These are phyloP conservation scores for Simmondsia chinensis DNA, from an alignment of 148 eudicot genomes.

Conservation along the genomic window DNA sequence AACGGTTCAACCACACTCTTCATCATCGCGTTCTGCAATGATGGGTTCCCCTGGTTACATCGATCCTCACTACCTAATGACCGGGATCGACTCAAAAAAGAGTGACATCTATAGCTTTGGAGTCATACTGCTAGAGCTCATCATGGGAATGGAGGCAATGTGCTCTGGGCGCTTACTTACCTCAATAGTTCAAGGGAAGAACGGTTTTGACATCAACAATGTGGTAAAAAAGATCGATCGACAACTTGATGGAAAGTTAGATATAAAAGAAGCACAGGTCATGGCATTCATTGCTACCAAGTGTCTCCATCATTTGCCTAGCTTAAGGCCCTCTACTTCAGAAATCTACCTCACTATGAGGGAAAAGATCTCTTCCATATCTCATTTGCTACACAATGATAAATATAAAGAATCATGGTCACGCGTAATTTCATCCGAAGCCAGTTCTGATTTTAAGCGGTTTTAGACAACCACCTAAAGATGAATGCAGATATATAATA, in stretches of 20 bases:
- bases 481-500: too few species aligned
- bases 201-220: slow-evolving; percentile 21
- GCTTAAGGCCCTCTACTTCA: slow-evolving; percentile 53
- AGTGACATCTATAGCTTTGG: slow-evolving; percentile 73
- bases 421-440: too few species aligned
- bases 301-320: slow-evolving; percentile 47
- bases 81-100: slow-evolving; percentile 74
- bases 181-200: slow-evolving; percentile 21
- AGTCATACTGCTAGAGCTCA: slow-evolving; percentile 54
- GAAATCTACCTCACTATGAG: slow-evolving; percentile 35
- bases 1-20: slow-evolving; percentile 23
- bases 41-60: slow-evolving; percentile 82
- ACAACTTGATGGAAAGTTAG: slow-evolving; percentile 12
- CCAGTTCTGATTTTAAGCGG: too few species aligned
- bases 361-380: slow-evolving; percentile 22
- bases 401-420: slow-evolving; percentile 2
- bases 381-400: not conserved
- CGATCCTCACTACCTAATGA: slow-evolving; percentile 70
- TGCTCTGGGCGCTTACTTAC: slow-evolving; percentile 28
- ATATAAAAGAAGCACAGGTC: slow-evolving; percentile 32
- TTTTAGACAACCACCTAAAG: too few species aligned
- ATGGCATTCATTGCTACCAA: slow-evolving; percentile 31
- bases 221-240: slow-evolving; percentile 48
- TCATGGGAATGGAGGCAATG: slow-evolving; percentile 63
- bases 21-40: slow-evolving; percentile 24